Conservation (phyloP, 331 rosid genomes). For the Malus hybrid region DNA sequence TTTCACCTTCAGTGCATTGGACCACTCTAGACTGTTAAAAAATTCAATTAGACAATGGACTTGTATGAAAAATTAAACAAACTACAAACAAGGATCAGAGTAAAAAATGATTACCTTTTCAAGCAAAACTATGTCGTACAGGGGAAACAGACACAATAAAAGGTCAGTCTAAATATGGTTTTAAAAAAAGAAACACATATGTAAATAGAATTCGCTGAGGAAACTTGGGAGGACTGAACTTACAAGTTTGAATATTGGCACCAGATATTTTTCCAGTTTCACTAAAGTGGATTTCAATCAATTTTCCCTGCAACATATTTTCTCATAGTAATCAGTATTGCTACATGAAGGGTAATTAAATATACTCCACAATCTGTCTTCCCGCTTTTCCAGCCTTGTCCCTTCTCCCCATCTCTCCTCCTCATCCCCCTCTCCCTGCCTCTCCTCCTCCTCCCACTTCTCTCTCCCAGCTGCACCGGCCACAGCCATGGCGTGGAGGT, state of each 20-base stretch:
- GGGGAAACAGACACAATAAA: constrained; percentile 20
- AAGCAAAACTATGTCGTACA: constrained; percentile 62
- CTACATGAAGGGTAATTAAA: not conserved
- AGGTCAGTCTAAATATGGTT: constrained; percentile 25
- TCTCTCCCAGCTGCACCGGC: not conserved
- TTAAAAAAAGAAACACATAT: not conserved
- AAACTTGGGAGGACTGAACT: constrained; percentile 24
- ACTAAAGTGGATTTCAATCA: constrained; percentile 96
- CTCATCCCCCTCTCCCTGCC: not conserved
- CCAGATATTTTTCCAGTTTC: constrained; percentile 96
- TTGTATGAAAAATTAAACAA: constrained; percentile 11
- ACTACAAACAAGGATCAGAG: constrained; percentile 12
- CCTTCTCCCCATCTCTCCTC: not conserved
- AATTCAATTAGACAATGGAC: constrained; percentile 12
- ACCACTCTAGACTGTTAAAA: constrained; percentile 96
- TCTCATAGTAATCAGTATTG: constrained; percentile 13
- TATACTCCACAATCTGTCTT: not conserved
- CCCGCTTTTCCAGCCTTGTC: not conserved
- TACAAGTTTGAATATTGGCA: constrained; percentile 94
- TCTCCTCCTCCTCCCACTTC: not conserved
- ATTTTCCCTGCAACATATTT: constrained; percentile 65
- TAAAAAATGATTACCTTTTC: constrained; percentile 73
- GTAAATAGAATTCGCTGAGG: constrained; percentile 17
- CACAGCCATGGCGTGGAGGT: not conserved
- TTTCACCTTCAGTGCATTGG: constrained; percentile 94